These are phyloP conservation scores for Collariella sp. DNA, from an alignment of 495 filamentous ascomycete species.

Conservation along the genomic window DNA sequence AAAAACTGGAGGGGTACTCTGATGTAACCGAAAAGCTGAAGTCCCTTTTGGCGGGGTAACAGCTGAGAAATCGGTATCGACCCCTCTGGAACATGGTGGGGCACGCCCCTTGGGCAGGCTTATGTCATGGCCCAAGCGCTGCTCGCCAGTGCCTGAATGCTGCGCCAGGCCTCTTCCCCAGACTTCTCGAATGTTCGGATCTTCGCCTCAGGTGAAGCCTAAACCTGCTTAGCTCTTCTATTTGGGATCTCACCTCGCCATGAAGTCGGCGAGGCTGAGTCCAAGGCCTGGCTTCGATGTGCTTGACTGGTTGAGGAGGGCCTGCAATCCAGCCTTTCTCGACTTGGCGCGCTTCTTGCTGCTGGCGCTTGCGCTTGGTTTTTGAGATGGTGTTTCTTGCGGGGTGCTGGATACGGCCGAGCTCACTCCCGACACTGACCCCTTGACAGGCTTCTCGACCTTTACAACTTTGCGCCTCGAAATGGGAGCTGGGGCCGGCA, in stretches of 20 bases:
- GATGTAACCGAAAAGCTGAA: no score
- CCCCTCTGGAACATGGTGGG: conserved; percentile 15
- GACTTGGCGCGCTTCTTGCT: conserved; percentile 48
- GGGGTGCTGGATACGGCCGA: neutral
- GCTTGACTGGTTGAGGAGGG: conserved; percentile 39
- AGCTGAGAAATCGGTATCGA: neutral
- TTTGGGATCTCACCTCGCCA: conserved; percentile 35
- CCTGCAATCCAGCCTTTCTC: conserved; percentile 46
- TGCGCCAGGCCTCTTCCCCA: conserved; percentile 4
- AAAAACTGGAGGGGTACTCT: conserved; percentile 32
- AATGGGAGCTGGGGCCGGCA: conserved; percentile 25
- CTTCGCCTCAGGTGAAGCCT: neutral
- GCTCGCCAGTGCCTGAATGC: conserved; percentile 5
- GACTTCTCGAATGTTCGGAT: conserved; percentile 22
- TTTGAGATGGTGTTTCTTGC: conserved; percentile 8
- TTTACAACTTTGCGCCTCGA: conserved; percentile 19
- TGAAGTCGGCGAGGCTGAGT: conserved; percentile 45
- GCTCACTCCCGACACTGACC: neutral
- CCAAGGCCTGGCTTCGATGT: conserved; percentile 34
- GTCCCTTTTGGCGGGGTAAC: conserved; percentile 20
- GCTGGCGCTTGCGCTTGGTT: conserved; percentile 35
- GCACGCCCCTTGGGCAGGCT: conserved; percentile 13
- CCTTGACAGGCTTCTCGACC: neutral
- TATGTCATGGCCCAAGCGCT: conserved; percentile 22
- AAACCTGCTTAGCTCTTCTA: no score